Base-by-base conservation (phyloP, 1,284 basidiomycete species). In the Ganoderma boninense region DNA sequence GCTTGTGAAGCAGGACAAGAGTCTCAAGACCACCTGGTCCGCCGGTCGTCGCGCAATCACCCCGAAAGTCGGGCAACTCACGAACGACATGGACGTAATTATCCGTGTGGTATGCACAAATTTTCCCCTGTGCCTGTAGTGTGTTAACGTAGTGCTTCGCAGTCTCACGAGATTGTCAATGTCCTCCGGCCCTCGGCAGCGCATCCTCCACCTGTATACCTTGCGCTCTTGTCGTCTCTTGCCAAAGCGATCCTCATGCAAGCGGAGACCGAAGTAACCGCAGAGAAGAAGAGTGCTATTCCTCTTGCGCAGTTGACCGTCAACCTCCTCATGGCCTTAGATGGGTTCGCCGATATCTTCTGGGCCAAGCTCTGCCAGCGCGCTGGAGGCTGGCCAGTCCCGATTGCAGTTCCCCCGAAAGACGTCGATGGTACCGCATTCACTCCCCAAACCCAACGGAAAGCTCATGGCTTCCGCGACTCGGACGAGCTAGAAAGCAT, bases 251-350 rank as follows among this genome's bases (percentile, higher is more conserved):
- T 99, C 69, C 90, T 99, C 59, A 87, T 94, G 44, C 98, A 99
- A 84, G 97, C 97, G 8, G 97, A 98, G 82, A 94, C 92, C 0
- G 97, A 99, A 81, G 95, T 98, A 7, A 91, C 94, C 1, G 96
- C 96, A 2, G 95, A 97, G 81, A 91, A 94, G 75, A 90, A 91
- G 46, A 93, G 93, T 11, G 97, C 96, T 0, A 87, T 89, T 60
- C 97, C 97, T 0, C 87, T 99, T 13, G 95, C 94, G 0, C 87
- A 90, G 35, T 89, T 98, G 4, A 85, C 94, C 0, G 84, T 92
- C 61, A 90, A 89, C 65, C 84, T 97, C 26, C 82, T 97, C 75
- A 86, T 75, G 79, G 87, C 74, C 76, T 89, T 90, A 69, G 84
- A 81, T 77, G 86, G 77, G 71, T 98, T 87, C 76, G 85, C 89